phyloP scores from a whole-genome alignment of 495 filamentous ascomycete genomes.

The Aspergillus diversus region DNA sequence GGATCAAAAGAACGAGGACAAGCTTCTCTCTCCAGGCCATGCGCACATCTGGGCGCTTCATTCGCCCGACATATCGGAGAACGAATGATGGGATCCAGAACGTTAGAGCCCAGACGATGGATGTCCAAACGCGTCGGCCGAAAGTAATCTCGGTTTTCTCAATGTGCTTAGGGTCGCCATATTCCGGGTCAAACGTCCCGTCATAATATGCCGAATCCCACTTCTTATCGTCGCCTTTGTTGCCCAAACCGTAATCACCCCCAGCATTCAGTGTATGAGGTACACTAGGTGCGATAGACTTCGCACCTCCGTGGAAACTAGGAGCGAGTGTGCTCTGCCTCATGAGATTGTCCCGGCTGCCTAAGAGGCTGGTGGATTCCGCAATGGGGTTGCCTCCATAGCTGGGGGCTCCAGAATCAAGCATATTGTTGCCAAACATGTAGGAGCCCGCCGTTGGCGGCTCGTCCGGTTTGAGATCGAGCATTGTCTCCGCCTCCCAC shows the following conservation, averaged over 20 bases:
- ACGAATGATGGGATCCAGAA: slow-evolving; percentile 94
- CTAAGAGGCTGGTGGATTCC: slow-evolving; percentile 63
- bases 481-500: slow-evolving; percentile 98
- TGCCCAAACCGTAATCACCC: slow-evolving; percentile 87
- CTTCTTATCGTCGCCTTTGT: slow-evolving; percentile 79
- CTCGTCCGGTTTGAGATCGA: slow-evolving; percentile 80
- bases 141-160: slow-evolving; percentile 66
- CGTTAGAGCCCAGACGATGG: slow-evolving; percentile 80
- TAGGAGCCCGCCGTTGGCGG: slow-evolving; percentile 33
- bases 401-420: slow-evolving; percentile 35
- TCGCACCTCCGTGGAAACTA: slow-evolving; percentile 55
- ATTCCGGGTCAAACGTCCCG: slow-evolving; percentile 71
- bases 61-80: slow-evolving; percentile 80
- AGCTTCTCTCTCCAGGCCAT: slow-evolving; percentile 98
- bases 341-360: slow-evolving; percentile 71
- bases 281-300: slow-evolving; percentile 73
- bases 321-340: slow-evolving; percentile 65
- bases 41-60: slow-evolving; percentile 96
- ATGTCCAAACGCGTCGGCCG: slow-evolving; percentile 76
- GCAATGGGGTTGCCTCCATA: slow-evolving; percentile 48
- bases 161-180: slow-evolving; percentile 74
- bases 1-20: slow-evolving; percentile 77
- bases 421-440: slow-evolving; percentile 37
- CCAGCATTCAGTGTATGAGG: slow-evolving; percentile 61
- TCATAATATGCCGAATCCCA: slow-evolving; percentile 64